Evolutionary conservation across 805 yeast species (phyloP).

Genomic region (Danielia oregonensis): DNA sequence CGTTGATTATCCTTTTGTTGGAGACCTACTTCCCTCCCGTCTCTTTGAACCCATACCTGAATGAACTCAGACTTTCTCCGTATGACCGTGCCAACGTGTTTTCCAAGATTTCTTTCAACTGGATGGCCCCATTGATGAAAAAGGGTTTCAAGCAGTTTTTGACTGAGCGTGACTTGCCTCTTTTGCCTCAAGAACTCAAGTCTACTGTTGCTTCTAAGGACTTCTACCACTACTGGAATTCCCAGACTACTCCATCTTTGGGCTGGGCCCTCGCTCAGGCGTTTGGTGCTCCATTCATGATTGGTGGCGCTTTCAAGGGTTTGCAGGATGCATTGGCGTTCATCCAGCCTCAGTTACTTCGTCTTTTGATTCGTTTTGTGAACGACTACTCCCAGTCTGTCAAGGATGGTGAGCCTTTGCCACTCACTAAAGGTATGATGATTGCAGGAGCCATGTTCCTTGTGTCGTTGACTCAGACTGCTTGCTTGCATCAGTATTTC

Average conservation of each 20-base stretch:
- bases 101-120: conserved; percentile 73
- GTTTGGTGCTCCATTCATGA: conserved; percentile 66
- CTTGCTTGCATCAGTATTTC: conserved; percentile 74
- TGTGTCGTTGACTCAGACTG: conserved; percentile 74
- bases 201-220: conserved; percentile 47
- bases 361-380: conserved; percentile 35
- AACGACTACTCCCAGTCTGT: conserved; percentile 36
- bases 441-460: conserved; percentile 72
- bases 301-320: conserved; percentile 71
- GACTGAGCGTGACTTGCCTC: conserved; percentile 67
- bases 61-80: conserved; percentile 11
- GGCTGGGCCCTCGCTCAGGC: conserved; percentile 59
- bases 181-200: conserved; percentile 64
- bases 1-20: conserved; percentile 38
- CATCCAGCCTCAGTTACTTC: conserved; percentile 18
- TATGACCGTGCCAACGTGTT: conserved; percentile 48
- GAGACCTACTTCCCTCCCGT: conserved; percentile 41
- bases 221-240: conserved; percentile 60
- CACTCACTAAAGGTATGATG: conserved; percentile 71
- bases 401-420: conserved; percentile 43
- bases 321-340: conserved; percentile 70
- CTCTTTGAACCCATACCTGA: conserved; percentile 9
- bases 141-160: conserved; percentile 65
- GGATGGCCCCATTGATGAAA: conserved; percentile 87
- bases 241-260: conserved; percentile 53